phyloP scores from a whole-genome alignment of 306 rosid species.

The Glycine soja region DNA sequence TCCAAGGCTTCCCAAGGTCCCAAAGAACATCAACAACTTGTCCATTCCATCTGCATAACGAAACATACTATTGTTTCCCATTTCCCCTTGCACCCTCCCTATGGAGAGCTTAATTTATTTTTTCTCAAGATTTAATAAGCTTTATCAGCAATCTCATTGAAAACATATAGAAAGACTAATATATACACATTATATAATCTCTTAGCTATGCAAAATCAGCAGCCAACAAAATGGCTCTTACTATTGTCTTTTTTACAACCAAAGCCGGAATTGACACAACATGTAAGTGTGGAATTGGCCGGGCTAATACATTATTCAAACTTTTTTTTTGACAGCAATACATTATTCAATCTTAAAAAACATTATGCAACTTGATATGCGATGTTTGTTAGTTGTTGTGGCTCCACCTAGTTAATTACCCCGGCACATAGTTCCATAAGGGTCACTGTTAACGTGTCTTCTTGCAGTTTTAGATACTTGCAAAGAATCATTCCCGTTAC shows the following conservation, averaged over 20 bases:
- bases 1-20: slow-evolving; percentile 84
- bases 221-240: slow-evolving; percentile 44
- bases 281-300: slow-evolving; percentile 14
- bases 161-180: slow-evolving; percentile 34
- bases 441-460: slow-evolving; percentile 48
- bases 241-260: slow-evolving; percentile 46
- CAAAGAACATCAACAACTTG: slow-evolving; percentile 76
- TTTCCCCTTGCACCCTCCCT: slow-evolving; percentile 46
- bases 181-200: slow-evolving; percentile 39
- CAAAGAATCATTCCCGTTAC: slow-evolving; percentile 48
- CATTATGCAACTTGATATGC: slow-evolving; percentile 42
- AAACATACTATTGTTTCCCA: slow-evolving; percentile 74
- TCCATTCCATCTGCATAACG: slow-evolving; percentile 77
- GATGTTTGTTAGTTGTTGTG: slow-evolving; percentile 40
- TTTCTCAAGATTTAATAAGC: slow-evolving; percentile 14
- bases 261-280: slow-evolving; percentile 43
- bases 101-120: background rate
- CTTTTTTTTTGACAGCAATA: too few species aligned
- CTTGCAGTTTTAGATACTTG: slow-evolving; percentile 40
- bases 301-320: slow-evolving; percentile 43
- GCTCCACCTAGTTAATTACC: background rate
- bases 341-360: background rate
- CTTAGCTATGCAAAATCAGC: slow-evolving; percentile 40
- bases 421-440: background rate
- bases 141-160: slow-evolving; percentile 41